phyloP scores from a whole-genome alignment of 2,329 filamentous ascomycete species.

The Aspergillus fischeri region DNA sequence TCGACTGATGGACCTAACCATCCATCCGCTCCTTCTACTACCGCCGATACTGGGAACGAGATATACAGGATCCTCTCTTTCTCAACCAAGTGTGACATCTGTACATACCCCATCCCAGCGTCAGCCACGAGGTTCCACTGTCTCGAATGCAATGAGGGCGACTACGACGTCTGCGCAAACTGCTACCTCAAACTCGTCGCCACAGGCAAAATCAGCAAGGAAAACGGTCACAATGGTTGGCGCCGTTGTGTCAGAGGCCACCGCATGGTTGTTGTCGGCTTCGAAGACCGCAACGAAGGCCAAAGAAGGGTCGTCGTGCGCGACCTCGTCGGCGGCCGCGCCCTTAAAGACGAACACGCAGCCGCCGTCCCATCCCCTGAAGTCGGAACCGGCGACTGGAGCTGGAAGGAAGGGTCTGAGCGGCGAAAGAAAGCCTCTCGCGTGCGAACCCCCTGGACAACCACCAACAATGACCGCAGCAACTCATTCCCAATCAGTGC shows the following conservation, averaged over 20 bases:
- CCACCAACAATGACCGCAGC: slow-evolving; percentile 5
- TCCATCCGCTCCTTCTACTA: slow-evolving; percentile 33
- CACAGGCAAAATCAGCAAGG: slow-evolving; percentile 61
- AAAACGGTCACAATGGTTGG: slow-evolving; percentile 80
- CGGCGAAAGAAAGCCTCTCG: slow-evolving; percentile 37
- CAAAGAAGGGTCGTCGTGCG: slow-evolving; percentile 64
- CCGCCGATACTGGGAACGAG: slow-evolving; percentile 29
- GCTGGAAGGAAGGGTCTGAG: slow-evolving; percentile 40
- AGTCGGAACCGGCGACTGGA: slow-evolving; percentile 35
- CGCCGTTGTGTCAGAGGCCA: slow-evolving; percentile 75
- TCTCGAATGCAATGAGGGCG: slow-evolving; percentile 69
- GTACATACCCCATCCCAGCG: slow-evolving; percentile 67
- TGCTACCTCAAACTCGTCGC: slow-evolving; percentile 70
- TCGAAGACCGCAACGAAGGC: slow-evolving; percentile 64
- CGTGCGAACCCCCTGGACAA: slow-evolving; percentile 15
- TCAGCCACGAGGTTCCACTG: slow-evolving; percentile 74
- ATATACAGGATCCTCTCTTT: slow-evolving; percentile 67
- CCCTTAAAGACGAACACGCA: slow-evolving; percentile 58
- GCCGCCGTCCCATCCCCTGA: slow-evolving; percentile 25
- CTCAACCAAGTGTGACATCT: slow-evolving; percentile 73
- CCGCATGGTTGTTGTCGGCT: slow-evolving; percentile 77
- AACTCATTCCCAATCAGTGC: slow-evolving; percentile 1
- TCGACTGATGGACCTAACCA: slow-evolving; percentile 22
- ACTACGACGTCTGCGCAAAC: slow-evolving; percentile 77
- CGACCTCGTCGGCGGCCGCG: slow-evolving; percentile 73